Conservation (phyloP, 306 rosid species). For the Vigna radiata region DNA sequence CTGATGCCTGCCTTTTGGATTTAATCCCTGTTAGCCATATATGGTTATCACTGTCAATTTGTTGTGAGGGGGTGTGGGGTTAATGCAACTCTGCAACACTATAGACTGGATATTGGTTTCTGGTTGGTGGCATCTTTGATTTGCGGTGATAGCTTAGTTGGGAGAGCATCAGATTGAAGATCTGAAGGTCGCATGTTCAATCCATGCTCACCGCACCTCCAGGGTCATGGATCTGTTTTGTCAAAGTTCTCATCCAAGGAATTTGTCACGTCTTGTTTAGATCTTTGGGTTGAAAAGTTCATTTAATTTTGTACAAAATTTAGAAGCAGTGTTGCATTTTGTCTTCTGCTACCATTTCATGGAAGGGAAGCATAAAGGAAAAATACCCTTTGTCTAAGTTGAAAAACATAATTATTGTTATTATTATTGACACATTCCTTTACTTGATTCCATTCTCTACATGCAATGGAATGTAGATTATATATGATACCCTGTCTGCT, state of each 20-base stretch:
- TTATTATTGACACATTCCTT: neutral
- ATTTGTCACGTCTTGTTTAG: constrained; percentile 24
- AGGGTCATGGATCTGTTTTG: constrained; percentile 42
- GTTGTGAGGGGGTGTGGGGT: neutral
- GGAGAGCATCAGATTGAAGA: constrained; percentile 75
- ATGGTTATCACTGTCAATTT: constrained; percentile 27
- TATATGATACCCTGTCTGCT: neutral
- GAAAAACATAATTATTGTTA: neutral
- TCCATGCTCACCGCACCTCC: constrained; percentile 65
- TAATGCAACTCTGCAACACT: constrained; percentile 33
- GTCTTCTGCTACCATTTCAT: constrained; percentile 26
- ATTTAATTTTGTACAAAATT: constrained; percentile 20
- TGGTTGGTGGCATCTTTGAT: constrained; percentile 52
- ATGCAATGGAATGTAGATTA: constrained; percentile 9
- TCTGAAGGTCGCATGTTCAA: constrained; percentile 79
- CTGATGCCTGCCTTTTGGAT: constrained; percentile 49
- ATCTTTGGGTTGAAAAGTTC: constrained; percentile 22
- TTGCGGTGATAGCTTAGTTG: constrained; percentile 83
- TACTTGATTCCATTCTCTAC: constrained; percentile 15
- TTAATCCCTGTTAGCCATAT: constrained; percentile 22
- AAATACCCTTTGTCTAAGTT: neutral
- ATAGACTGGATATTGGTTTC: constrained; percentile 41
- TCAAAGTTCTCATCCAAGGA: constrained; percentile 13
- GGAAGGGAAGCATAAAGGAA: constrained; percentile 19
- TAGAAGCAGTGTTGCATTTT: neutral